phyloP scores from a whole-genome alignment of 331 rosid genomes.

The Cydonia oblonga region DNA sequence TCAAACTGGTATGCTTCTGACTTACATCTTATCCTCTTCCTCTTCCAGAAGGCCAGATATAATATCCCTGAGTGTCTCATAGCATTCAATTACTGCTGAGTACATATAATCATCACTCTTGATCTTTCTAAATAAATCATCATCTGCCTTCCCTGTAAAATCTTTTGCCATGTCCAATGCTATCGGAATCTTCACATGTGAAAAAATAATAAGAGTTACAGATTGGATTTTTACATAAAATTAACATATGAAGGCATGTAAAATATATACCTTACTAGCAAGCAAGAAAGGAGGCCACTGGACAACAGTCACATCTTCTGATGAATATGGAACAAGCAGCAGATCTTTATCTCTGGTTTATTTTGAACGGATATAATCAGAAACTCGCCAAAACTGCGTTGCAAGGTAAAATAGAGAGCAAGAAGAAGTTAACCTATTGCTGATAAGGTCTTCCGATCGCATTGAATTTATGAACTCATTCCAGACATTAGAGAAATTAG shows the following conservation, averaged over 20 bases:
- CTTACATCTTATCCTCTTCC: conserved; percentile 53
- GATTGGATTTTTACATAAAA: conserved; percentile 1
- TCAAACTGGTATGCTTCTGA: conserved; percentile 3
- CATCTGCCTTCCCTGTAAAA: conserved; percentile 62
- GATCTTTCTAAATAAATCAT: conserved; percentile 66
- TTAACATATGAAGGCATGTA: conserved; percentile 10
- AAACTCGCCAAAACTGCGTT: conserved; percentile 14
- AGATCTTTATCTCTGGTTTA: conserved; percentile 78
- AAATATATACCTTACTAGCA: conserved; percentile 73
- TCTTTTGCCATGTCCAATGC: conserved; percentile 98
- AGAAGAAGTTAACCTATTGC: conserved; percentile 38
- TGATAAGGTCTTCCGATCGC: conserved; percentile 88
- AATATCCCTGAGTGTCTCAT: conserved; percentile 65
- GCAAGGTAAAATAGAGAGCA: background rate
- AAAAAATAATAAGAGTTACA: conserved; percentile 10
- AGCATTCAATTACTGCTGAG: conserved; percentile 87
- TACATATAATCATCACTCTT: conserved; percentile 59
- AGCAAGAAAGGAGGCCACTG: conserved; percentile 99
- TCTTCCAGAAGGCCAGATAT: conserved; percentile 37
- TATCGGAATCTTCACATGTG: conserved; percentile 73
- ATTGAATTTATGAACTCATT: conserved; percentile 64
- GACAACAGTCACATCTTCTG: conserved; percentile 49
- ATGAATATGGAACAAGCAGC: conserved; percentile 69
- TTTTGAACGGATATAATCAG: conserved; percentile 21
- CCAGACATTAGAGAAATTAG: conserved; percentile 83